Percentiles rank a stretch among this genome's conserved stretches.
Conservation (phyloP, 164 flowering plant genomes). For the Magnolia kwangsiensis region DNA sequence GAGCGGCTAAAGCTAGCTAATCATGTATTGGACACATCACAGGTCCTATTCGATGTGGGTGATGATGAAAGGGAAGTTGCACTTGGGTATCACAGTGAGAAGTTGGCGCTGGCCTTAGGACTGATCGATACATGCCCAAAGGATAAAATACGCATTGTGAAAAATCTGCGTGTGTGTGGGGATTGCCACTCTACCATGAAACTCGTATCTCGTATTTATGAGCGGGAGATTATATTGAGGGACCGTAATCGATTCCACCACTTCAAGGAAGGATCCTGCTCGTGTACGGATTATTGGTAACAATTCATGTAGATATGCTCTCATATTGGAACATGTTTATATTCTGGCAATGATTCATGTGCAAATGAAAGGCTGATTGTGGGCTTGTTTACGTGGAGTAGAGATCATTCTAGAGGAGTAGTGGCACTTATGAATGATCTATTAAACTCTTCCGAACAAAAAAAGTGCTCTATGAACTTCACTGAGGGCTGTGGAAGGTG, state of each 20-base stretch:
- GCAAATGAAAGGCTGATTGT: too few species aligned
- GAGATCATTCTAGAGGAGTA: too few species aligned
- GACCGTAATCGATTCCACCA: conserved; percentile 5
- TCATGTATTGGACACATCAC: conserved; percentile 7
- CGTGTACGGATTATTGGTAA: conserved; percentile 10
- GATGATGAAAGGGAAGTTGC: conserved; percentile 9
- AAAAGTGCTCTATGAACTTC: too few species aligned
- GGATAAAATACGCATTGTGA: conserved; percentile 6
- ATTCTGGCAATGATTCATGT: too few species aligned
- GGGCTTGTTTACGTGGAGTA: too few species aligned
- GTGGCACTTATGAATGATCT: too few species aligned
- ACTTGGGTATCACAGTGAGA: conserved; percentile 8
- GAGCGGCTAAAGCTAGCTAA: not conserved
- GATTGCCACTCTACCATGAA: conserved; percentile 11
- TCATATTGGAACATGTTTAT: too few species aligned
- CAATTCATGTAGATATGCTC: too few species aligned
- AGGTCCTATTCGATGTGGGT: conserved; percentile 5
- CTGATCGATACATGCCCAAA: conserved; percentile 2
- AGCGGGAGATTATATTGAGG: conserved; percentile 5
- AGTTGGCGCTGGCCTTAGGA: conserved; percentile 7
- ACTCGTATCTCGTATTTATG: not conserved
- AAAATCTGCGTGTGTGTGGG: conserved; percentile 3
- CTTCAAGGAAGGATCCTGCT: conserved; percentile 3
- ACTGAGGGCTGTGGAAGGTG: too few species aligned
- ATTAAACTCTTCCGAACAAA: too few species aligned